Base-by-base conservation (phyloP, 73 alveolate species). In the Uronychia binucleata region DNA sequence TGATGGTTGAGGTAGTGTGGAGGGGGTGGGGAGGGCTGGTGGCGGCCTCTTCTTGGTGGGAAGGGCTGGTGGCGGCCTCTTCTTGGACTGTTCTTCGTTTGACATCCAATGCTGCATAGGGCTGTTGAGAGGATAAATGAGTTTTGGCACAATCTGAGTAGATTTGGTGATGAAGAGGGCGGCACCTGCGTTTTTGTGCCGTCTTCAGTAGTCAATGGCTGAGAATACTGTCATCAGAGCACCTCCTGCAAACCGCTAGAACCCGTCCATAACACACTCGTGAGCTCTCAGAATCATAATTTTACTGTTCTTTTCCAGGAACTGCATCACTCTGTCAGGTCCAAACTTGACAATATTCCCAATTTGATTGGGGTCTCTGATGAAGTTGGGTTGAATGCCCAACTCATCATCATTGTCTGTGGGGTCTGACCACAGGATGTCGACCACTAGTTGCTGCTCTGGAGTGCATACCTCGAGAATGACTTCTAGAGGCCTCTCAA, bases 21-120 rank as follows among this genome's bases (percentile, higher is more conserved):
- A n/a, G n/a, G n/a, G n/a, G n/a, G n/a, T n/a, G n/a, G n/a, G n/a
- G n/a, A n/a, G n/a, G n/a, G n/a, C n/a, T n/a, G n/a, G n/a, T n/a
- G n/a, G n/a, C n/a, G n/a, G n/a, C n/a, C n/a, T n/a, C n/a, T n/a
- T n/a, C n/a, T n/a, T n/a, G 93, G 93, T 86, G 75, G 97, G 84
- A n/a, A 97, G 98, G 33, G 98, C 97, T 34, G 98, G 92, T 26
- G 98, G 98, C 19, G 98, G 98, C 85, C 98, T 92, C 86, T 90
- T 89, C 80, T 92, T 94, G 29, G 93, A 83, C 27, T 96, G 91
- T 67, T 93, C 98, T 86, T 93, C 96, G 57, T 86, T 93, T 81
- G 90, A 95, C 57, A 93, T 95, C 98, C 98, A 94, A 76, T 94
- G 92, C 34, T 93, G 93, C 59, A n/a, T n/a, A n/a, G 97, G 94